These are phyloP conservation scores for Corylus americana DNA, from an alignment of 306 rosid species.

Conservation along the genomic window DNA sequence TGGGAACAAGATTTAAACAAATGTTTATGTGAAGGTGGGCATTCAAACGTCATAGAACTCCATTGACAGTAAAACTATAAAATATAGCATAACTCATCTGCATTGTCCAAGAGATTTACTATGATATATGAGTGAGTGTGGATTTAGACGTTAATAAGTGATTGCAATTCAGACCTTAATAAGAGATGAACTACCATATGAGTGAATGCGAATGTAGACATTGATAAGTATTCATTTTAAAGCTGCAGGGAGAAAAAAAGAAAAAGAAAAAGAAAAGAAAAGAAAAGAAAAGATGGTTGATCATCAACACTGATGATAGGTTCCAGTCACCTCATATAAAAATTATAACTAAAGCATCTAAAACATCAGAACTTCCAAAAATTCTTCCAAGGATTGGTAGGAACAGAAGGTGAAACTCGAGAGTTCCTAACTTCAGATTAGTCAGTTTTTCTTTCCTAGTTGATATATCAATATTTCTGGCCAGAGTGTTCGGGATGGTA, in stretches of 20 bases:
- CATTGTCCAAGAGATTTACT: not conserved
- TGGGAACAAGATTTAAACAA: not conserved
- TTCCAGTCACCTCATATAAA: not conserved
- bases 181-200: not conserved
- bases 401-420: not conserved
- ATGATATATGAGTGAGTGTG: not conserved
- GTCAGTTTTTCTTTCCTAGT: not conserved
- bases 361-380: not conserved
- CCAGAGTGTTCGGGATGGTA: not conserved
- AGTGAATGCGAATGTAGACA: not conserved
- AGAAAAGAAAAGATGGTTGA: not conserved
- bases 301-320: not conserved
- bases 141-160: too few relatives aligned
- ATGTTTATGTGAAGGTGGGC: not conserved
- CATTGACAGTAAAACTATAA: not conserved
- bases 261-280: too few relatives aligned
- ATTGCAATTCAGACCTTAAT: too few relatives aligned
- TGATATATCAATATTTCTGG: not conserved
- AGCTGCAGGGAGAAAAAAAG: not conserved
- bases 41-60: not conserved
- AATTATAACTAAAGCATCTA: not conserved
- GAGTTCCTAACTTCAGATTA: not conserved
- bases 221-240: not conserved
- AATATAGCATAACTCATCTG: not conserved
- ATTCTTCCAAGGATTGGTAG: not conserved